Evolutionary conservation across 2,329 filamentous ascomycete genomes (phyloP), one percentile per base, ranked within the genome.

Genomic region (Colletotrichum theobromicola): DNA sequence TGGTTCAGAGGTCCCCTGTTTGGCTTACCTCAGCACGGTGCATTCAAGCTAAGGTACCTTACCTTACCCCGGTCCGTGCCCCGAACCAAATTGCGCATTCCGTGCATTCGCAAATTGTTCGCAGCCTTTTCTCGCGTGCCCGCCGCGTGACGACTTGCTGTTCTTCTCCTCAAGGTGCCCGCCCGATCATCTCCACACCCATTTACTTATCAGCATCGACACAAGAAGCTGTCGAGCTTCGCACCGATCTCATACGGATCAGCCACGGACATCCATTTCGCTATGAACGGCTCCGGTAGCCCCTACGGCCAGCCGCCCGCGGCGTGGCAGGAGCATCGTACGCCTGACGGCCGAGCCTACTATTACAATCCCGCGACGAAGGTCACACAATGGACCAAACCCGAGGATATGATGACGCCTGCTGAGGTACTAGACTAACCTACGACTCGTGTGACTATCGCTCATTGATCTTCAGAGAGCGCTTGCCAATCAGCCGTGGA

Each of bases 311-410:
- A 89, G 81, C 87, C 89, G 67, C 66, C 72, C 37, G 84, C 88
- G 70, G 82, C 90, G 57, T 98, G 96, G 96, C 93, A 94, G 83
- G 94, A 97, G 83, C 93, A 94, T 78, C 93, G 92, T 79, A 94
- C 93, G 78, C 87, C 92, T 4, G 95, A 98, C 81, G 96, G 96
- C 77, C 92, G 94, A 78, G 89, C 92, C 61, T 99, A 99, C 84
- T 99, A 97, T 84, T 98, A 96, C 88, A 98, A 99, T 83, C 86
- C 92, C 15, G 86, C 91, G 75, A 98, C 95, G 18, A 97, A 97
- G 82, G 91, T 90, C 76, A 98, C 97, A 35, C 94, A 96, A 90
- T 99, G 97, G 97, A 93, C 92, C 53, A 98, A 98, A 86, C 97
- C 97, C 5, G 91, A 94, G 81, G 97, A 98, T 60, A 88, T 98